Percentiles rank a stretch among this genome's conserved stretches.
Evolutionary conservation across 345 rosid genomes (phyloP).

Genomic region (Pistacia vera): DNA sequence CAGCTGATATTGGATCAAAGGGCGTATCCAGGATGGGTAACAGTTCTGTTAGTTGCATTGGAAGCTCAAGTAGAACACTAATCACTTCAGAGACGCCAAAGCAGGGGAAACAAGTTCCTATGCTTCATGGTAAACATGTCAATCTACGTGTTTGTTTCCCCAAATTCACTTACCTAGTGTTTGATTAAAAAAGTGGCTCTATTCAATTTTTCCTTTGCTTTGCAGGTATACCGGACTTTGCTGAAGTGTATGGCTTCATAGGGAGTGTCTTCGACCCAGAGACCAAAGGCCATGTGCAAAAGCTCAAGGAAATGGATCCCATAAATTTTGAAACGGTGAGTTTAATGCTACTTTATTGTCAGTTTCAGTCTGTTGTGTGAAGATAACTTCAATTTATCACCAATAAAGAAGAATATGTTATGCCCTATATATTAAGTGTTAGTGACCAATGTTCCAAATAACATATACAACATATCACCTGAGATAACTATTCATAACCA

Average conservation of each 20-base stretch:
- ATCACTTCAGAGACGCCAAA: conserved; percentile 49
- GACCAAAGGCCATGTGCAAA: conserved; percentile 61
- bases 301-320: conserved; percentile 98
- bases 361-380: neutral
- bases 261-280: conserved; percentile 93
- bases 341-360: conserved; percentile 9
- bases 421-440: neutral
- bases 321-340: conserved; percentile 93
- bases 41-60: conserved; percentile 51
- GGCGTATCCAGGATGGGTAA: conserved; percentile 49
- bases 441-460: neutral
- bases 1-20: conserved; percentile 94
- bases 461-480: neutral
- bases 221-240: conserved; percentile 83
- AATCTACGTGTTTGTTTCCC: conserved; percentile 3
- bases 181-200: conserved; percentile 12
- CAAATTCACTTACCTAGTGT: neutral
- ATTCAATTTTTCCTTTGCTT: conserved; percentile 21
- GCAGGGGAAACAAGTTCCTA: conserved; percentile 49
- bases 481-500: neutral
- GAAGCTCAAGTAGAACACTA: conserved; percentile 44
- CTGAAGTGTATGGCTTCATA: conserved; percentile 89
- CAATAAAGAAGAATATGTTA: neutral
- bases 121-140: conserved; percentile 59
- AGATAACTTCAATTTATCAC: neutral